Conservation (phyloP, 2,329 filamentous ascomycete species). For the Penicillium frequentans region DNA sequence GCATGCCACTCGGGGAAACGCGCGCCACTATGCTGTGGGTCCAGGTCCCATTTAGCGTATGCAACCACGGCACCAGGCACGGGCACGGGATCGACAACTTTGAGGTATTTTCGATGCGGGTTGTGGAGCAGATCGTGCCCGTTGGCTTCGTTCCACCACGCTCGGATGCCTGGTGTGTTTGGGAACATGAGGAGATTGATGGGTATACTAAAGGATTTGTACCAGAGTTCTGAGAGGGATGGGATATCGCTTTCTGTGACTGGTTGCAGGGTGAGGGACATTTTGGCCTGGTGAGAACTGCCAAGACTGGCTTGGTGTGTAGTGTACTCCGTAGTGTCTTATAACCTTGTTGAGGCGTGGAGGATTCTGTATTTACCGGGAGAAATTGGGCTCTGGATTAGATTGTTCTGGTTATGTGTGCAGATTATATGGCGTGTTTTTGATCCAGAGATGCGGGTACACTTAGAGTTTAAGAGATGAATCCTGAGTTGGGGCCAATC, state of each 20-base stretch:
- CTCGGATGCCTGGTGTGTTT: constrained; percentile 24
- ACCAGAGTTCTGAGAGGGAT: constrained; percentile 22
- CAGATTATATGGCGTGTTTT: no score
- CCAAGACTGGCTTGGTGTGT: not conserved
- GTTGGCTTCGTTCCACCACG: constrained; percentile 25
- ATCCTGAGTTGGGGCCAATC: no score
- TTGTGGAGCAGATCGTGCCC: constrained; percentile 16
- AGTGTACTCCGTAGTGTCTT: no score
- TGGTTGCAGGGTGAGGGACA: not conserved
- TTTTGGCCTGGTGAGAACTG: not conserved
- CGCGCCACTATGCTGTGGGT: constrained; percentile 18
- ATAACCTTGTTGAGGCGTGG: no score
- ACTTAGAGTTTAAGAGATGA: no score
- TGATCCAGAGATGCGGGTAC: no score
- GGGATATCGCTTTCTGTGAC: constrained; percentile 20
- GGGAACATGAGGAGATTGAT: constrained; percentile 23
- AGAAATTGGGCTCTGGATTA: no score
- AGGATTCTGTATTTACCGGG: no score
- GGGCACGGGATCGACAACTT: constrained; percentile 4
- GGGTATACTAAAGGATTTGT: constrained; percentile 20
- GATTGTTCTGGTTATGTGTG: no score
- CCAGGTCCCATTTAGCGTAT: constrained; percentile 28
- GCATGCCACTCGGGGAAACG: constrained; percentile 27
- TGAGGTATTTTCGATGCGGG: not conserved
- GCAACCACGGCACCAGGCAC: constrained; percentile 15